Conservation (phyloP, 1,284 basidiomycete genomes). For the Mycosarcoma maydis region DNA sequence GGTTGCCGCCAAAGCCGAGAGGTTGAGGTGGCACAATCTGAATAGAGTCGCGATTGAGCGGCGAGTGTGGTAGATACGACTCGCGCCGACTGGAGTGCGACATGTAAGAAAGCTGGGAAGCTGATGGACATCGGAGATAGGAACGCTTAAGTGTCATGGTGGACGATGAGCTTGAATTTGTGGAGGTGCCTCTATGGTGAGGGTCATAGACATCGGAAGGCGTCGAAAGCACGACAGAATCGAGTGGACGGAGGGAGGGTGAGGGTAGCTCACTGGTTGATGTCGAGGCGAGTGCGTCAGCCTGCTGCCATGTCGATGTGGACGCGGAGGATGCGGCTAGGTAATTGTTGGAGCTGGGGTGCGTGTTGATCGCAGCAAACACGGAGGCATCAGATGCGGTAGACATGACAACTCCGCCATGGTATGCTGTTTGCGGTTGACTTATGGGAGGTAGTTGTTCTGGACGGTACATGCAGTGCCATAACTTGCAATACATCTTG, state of each 20-base stretch:
- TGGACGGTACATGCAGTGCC: slow-evolving; percentile 34
- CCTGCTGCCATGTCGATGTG: slow-evolving; percentile 12
- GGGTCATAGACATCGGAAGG: slow-evolving; percentile 41
- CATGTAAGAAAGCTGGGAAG: slow-evolving; percentile 34
- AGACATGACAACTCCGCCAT: slow-evolving; percentile 27
- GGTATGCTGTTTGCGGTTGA: slow-evolving; percentile 40
- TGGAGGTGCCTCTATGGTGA: slow-evolving; percentile 21
- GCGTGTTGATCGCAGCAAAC: slow-evolving; percentile 1
- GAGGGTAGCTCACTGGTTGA: slow-evolving; percentile 37
- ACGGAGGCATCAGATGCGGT: slow-evolving; percentile 19
- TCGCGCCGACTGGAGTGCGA: slow-evolving; percentile 31
- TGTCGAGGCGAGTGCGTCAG: slow-evolving; percentile 24
- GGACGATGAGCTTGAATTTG: slow-evolving; percentile 42
- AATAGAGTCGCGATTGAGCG: slow-evolving; percentile 54
- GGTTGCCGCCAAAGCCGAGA: slow-evolving; percentile 54
- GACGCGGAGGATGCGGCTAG: slow-evolving; percentile 15
- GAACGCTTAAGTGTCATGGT: slow-evolving; percentile 54
- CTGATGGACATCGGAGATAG: slow-evolving; percentile 40
- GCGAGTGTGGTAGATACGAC: slow-evolving; percentile 58
- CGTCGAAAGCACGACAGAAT: slow-evolving; percentile 23
- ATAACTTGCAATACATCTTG: slow-evolving; percentile 45
- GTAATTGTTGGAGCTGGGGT: slow-evolving; percentile 11
- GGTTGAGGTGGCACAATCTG: slow-evolving; percentile 60
- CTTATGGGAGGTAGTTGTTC: slow-evolving; percentile 46
- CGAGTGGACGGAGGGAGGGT: slow-evolving; percentile 19